Evolutionary conservation across 805 yeast genomes (phyloP).

Genomic region (Wickerhamiella siamensis): DNA sequence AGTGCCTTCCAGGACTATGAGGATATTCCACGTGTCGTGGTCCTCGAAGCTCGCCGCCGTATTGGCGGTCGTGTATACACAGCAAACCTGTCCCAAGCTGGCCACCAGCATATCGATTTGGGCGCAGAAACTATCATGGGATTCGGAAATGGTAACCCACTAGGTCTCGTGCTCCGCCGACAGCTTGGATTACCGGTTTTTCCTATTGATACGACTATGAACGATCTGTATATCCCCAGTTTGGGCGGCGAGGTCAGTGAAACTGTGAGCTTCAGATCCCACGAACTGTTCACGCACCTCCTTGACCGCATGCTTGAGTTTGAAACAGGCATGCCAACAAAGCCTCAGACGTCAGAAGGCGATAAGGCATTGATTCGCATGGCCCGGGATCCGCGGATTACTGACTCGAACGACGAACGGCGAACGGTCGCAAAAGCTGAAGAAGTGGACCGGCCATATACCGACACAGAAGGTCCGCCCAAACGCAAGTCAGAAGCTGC

Average conservation of each 20-base stretch:
- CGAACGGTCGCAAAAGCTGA: conserved; percentile 28
- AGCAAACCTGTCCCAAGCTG: conserved; percentile 14
- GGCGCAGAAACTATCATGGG: conserved; percentile 30
- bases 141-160: conserved; percentile 29
- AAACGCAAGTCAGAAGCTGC: conserved; percentile 11
- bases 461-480: conserved; percentile 6
- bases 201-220: conserved; percentile 21
- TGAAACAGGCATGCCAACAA: conserved; percentile 21
- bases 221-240: conserved; percentile 24
- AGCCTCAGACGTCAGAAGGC: conserved; percentile 25
- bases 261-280: conserved; percentile 23
- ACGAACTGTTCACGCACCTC: conserved; percentile 25
- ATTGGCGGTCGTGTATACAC: conserved; percentile 32
- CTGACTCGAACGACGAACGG: conserved; percentile 21
- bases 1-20: conserved; percentile 26
- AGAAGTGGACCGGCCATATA: conserved; percentile 24
- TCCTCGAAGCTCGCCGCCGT: conserved; percentile 28
- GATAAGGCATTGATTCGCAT: conserved; percentile 25
- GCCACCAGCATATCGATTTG: conserved; percentile 23
- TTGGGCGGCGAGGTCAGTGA: conserved; percentile 22
- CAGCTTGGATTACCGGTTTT: conserved; percentile 30
- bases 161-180: conserved; percentile 27
- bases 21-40: conserved; percentile 27
- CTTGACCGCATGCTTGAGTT: conserved; percentile 26
- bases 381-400: conserved; percentile 26